Conservation (phyloP, 495 filamentous ascomycete species). For the Neurospora hispaniola region DNA sequence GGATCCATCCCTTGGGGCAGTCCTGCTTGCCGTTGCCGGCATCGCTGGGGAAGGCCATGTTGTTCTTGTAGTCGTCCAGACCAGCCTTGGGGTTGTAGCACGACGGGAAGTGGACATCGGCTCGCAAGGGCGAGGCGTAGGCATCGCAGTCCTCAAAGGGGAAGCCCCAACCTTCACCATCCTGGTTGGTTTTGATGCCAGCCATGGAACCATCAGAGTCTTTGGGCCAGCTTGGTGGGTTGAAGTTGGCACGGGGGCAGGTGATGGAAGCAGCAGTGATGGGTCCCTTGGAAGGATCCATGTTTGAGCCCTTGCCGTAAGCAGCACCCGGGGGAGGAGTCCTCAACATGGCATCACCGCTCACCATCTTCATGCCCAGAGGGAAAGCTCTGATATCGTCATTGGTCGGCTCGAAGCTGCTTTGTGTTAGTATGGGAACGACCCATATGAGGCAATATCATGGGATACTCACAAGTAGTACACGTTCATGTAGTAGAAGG, state of each 20-base stretch:
- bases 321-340: slow-evolving; percentile 22
- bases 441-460: background rate
- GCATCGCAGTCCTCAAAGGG: slow-evolving; percentile 43
- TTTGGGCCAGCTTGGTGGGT: slow-evolving; percentile 41
- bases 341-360: slow-evolving; percentile 48
- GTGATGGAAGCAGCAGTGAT: slow-evolving; percentile 36
- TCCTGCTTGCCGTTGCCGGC: slow-evolving; percentile 40
- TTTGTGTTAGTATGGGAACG: slow-evolving; percentile 3
- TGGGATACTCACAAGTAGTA: slow-evolving; percentile 54
- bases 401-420: slow-evolving; percentile 44
- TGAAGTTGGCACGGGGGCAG: slow-evolving; percentile 33
- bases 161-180: slow-evolving; percentile 38
- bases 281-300: slow-evolving; percentile 30
- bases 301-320: slow-evolving; percentile 13
- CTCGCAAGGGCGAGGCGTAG: slow-evolving; percentile 43
- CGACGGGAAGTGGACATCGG: slow-evolving; percentile 42
- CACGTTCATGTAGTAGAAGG: slow-evolving; percentile 47
- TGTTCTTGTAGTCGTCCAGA: slow-evolving; percentile 35
- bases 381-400: slow-evolving; percentile 59
- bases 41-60: slow-evolving; percentile 42
- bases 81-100: slow-evolving; percentile 52
- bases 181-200: slow-evolving; percentile 40
- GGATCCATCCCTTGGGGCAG: slow-evolving; percentile 52
- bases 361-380: slow-evolving; percentile 58
- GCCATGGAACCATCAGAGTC: slow-evolving; percentile 35